Percentiles rank a stretch among this genome's conserved stretches.
These are phyloP conservation scores for Hyphopichia khmerensis DNA, from an alignment of 1,139 yeast genomes.

Conservation along the genomic window DNA sequence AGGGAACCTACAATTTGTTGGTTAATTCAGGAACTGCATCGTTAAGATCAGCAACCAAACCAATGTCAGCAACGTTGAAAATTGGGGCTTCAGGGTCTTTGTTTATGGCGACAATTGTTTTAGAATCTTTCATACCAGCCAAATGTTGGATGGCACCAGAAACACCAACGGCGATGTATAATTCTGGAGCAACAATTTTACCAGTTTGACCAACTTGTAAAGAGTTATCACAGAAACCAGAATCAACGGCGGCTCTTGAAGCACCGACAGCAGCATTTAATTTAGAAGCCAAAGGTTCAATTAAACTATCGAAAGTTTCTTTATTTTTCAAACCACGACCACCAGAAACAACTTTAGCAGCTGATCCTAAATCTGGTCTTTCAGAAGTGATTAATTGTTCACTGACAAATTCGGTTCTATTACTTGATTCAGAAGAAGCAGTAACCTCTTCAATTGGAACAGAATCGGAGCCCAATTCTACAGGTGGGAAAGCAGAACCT, in stretches of 20 bases:
- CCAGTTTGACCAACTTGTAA: constrained; percentile 98
- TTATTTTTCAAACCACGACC: constrained; percentile 93
- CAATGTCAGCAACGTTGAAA: constrained; percentile 86
- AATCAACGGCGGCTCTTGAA: constrained; percentile 95
- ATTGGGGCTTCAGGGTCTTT: constrained; percentile 95
- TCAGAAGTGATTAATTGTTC: constrained; percentile 75
- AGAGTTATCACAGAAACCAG: constrained; percentile 96
- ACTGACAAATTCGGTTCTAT: constrained; percentile 58
- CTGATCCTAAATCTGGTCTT: constrained; percentile 89
- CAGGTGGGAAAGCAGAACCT: constrained; percentile 79
- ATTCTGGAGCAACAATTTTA: constrained; percentile 94
- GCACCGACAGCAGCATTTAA: constrained; percentile 96
- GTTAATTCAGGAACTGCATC: constrained; percentile 87
- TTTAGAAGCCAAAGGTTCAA: constrained; percentile 82
- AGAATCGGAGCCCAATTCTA: constrained; percentile 32
- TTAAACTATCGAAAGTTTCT: constrained; percentile 75
- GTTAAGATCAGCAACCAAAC: constrained; percentile 85
- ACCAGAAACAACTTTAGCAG: constrained; percentile 79
- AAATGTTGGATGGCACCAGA: constrained; percentile 98
- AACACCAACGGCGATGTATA: constrained; percentile 89
- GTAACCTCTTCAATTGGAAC: constrained; percentile 54
- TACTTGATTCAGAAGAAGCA: constrained; percentile 29
- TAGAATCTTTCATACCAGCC: constrained; percentile 98
- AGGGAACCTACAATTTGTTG: constrained; percentile 48
- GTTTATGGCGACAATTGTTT: constrained; percentile 90